Conservation (phyloP, 2,329 filamentous ascomycete genomes). For the Monosporascus cannonballus region DNA sequence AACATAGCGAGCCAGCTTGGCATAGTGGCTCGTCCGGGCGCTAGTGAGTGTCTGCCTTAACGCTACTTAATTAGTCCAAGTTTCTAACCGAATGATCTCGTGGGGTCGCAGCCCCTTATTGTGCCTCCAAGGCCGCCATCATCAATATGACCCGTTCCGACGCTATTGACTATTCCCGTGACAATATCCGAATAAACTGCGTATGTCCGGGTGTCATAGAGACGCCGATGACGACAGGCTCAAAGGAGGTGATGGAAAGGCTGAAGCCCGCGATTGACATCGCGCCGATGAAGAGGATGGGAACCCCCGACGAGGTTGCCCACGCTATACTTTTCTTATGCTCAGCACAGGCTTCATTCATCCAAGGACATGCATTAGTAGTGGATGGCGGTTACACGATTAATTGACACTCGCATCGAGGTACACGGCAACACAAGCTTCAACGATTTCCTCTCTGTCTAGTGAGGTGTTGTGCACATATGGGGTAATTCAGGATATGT, state of each 20-base stretch:
- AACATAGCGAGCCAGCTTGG: slow-evolving; percentile 49
- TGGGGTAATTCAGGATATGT: neutral
- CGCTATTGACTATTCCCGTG: slow-evolving; percentile 48
- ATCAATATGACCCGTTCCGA: slow-evolving; percentile 52
- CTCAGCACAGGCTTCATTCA: slow-evolving; percentile 41
- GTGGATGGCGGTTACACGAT: slow-evolving; percentile 49
- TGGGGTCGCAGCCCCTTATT: slow-evolving; percentile 41
- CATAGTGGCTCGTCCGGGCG: slow-evolving; percentile 38
- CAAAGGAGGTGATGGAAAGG: slow-evolving; percentile 30
- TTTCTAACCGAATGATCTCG: too few species aligned
- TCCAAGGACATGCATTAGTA: slow-evolving; percentile 45
- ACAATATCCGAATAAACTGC: slow-evolving; percentile 32
- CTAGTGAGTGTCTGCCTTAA: slow-evolving; percentile 27
- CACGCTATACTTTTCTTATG: slow-evolving; percentile 44
- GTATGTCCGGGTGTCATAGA: slow-evolving; percentile 38
- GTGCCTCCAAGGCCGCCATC: slow-evolving; percentile 51
- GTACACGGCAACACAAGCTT: neutral
- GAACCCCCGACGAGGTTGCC: slow-evolving; percentile 41
- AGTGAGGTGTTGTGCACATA: too few species aligned
- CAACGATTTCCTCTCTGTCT: neutral
- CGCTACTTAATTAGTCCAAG: too few species aligned
- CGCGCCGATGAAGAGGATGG: slow-evolving; percentile 46
- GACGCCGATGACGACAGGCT: slow-evolving; percentile 39
- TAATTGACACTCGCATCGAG: slow-evolving; percentile 21
- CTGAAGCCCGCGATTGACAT: slow-evolving; percentile 37